phyloP scores from a whole-genome alignment of 1,139 yeast species.

The Arxiozyma slooffiae region DNA sequence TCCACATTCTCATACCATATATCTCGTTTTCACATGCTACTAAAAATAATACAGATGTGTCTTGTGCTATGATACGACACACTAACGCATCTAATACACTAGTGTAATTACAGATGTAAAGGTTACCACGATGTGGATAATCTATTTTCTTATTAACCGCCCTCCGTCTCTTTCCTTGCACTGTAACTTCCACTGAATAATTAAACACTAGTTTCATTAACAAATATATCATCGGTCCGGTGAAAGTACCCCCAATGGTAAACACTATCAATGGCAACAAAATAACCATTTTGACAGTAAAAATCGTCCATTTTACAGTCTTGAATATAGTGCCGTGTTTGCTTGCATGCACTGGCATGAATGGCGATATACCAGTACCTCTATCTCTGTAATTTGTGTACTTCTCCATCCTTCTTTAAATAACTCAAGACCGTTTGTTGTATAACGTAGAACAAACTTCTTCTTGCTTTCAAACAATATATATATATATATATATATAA shows the following conservation, averaged over 20 bases:
- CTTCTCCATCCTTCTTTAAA: conserved; percentile 48
- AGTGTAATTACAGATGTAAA: conserved; percentile 42
- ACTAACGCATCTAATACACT: conserved; percentile 47
- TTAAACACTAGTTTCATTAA: conserved; percentile 26
- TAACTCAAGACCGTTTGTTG: no score
- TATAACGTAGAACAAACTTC: no score
- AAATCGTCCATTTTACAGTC: background rate
- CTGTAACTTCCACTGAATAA: conserved; percentile 31
- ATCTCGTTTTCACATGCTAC: conserved; percentile 40
- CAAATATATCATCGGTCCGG: conserved; percentile 10
- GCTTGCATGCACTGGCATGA: conserved; percentile 38
- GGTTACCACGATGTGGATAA: conserved; percentile 35
- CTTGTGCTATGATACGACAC: conserved; percentile 30
- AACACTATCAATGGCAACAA: conserved; percentile 11
- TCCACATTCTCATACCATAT: conserved; percentile 32
- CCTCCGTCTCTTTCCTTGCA: conserved; percentile 45
- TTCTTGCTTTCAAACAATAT: no score
- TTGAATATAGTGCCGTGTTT: background rate
- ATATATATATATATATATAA: no score
- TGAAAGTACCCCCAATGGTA: conserved; percentile 7
- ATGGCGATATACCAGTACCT: conserved; percentile 77
- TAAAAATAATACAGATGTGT: conserved; percentile 33
- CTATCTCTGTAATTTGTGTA: conserved; percentile 67
- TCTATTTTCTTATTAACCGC: conserved; percentile 31
- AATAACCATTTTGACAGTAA: conserved; percentile 3